These are phyloP conservation scores for Terfezia claveryi DNA, from an alignment of 495 filamentous ascomycete genomes.

Conservation along the genomic window DNA sequence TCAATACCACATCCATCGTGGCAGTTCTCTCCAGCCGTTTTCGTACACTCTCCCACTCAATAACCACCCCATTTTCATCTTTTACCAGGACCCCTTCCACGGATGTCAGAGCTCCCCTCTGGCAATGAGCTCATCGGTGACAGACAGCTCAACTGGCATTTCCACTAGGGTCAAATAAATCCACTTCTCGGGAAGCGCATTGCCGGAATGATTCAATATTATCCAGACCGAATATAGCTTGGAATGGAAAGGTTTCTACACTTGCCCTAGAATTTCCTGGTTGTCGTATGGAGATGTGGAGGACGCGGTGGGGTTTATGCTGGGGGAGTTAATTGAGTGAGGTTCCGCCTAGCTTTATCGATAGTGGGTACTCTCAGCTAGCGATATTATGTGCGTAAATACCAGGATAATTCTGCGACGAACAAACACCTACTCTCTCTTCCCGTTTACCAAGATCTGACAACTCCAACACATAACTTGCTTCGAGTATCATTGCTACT, in stretches of 20 bases:
- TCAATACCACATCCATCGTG: not conserved
- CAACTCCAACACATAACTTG: not conserved
- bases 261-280: too few relatives aligned
- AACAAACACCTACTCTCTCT: not conserved
- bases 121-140: conserved; percentile 20
- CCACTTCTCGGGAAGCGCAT: not conserved
- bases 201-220: too few relatives aligned
- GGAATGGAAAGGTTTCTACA: too few relatives aligned
- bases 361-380: too few relatives aligned
- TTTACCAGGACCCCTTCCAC: conserved; percentile 6
- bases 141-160: conserved; percentile 15
- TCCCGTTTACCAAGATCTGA: not conserved
- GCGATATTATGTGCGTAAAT: too few relatives aligned
- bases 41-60: conserved; percentile 1
- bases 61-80: not conserved
- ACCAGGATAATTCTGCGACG: not conserved
- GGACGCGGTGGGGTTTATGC: too few relatives aligned
- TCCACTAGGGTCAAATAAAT: conserved; percentile 1
- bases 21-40: conserved; percentile 1
- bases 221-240: too few relatives aligned
- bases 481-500: conserved; percentile 1
- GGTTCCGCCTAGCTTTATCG: too few relatives aligned
- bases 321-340: too few relatives aligned
- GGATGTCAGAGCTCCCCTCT: conserved; percentile 17
- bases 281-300: too few relatives aligned